phyloP scores from a whole-genome alignment of 371 early-diverging fungal species.

The Mucor lusitanicus region DNA sequence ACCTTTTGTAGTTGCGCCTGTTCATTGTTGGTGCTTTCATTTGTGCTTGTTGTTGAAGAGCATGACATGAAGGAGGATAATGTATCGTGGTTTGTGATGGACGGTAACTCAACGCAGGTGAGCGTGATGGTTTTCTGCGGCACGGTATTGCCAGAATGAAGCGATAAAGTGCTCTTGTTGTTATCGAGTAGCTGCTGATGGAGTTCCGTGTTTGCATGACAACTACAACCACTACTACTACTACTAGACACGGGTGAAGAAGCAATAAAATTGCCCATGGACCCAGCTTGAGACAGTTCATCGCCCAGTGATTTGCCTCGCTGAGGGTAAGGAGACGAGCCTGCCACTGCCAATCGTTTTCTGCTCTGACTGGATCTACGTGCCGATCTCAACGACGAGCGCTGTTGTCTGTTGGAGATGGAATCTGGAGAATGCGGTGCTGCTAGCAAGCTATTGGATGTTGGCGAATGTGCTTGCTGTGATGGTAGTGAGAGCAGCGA shows the following conservation, averaged over 20 bases:
- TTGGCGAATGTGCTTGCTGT: neutral
- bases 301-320: constrained; percentile 9
- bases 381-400: neutral
- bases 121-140: neutral
- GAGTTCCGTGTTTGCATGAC: neutral
- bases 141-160: no score
- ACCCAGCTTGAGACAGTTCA: constrained; percentile 1
- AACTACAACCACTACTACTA: no score
- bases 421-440: neutral
- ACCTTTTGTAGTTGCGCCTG: neutral
- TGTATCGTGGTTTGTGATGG: neutral
- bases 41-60: neutral
- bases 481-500: neutral
- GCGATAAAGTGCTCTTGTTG: neutral
- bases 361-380: neutral
- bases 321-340: neutral
- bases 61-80: neutral
- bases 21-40: neutral
- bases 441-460: neutral
- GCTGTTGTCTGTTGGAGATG: neutral
- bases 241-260: neutral
- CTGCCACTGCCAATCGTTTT: neutral
- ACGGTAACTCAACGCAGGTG: neutral
- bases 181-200: neutral
- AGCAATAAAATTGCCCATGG: neutral